Evolutionary conservation across 2,329 filamentous ascomycete species (phyloP).

Genomic region (Fusarium sp.): DNA sequence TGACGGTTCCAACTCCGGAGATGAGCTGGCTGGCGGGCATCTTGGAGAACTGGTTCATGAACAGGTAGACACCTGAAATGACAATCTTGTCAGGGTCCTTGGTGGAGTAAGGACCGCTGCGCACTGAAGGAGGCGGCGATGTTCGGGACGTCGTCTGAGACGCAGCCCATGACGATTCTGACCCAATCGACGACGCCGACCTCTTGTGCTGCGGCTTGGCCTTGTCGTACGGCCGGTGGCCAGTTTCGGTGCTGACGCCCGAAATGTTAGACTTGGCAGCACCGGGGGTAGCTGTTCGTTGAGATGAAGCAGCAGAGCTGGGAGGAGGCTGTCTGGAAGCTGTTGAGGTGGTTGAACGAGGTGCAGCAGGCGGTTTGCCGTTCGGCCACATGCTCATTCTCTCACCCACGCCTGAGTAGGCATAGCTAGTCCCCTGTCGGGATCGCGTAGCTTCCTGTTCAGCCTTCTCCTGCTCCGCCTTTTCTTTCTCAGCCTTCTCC

Average conservation of each 20-base stretch:
- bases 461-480: conserved; percentile 48
- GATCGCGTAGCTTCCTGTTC: conserved; percentile 48
- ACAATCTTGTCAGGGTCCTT: conserved; percentile 96
- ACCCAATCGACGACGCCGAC: conserved; percentile 76
- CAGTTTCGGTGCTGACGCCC: conserved; percentile 73
- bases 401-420: conserved; percentile 74
- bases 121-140: conserved; percentile 82
- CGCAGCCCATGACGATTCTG: conserved; percentile 87
- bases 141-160: conserved; percentile 87
- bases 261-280: conserved; percentile 69
- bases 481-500: conserved; percentile 47
- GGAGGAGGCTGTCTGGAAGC: conserved; percentile 38
- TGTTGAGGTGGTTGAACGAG: conserved; percentile 42
- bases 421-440: conserved; percentile 67
- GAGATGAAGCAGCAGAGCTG: conserved; percentile 35
- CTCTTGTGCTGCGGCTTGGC: conserved; percentile 70
- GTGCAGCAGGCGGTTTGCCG: conserved; percentile 61
- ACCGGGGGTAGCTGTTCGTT: conserved; percentile 54
- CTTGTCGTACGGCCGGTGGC: conserved; percentile 82
- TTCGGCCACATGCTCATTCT: conserved; percentile 78
- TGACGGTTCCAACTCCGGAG: conserved; percentile 85
- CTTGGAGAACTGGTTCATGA: conserved; percentile 88
- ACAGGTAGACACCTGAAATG: conserved; percentile 91
- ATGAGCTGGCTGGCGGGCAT: conserved; percentile 93
- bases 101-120: conserved; percentile 83